Conservation (phyloP, 1,284 basidiomycete species). For the Irpex sp. region DNA sequence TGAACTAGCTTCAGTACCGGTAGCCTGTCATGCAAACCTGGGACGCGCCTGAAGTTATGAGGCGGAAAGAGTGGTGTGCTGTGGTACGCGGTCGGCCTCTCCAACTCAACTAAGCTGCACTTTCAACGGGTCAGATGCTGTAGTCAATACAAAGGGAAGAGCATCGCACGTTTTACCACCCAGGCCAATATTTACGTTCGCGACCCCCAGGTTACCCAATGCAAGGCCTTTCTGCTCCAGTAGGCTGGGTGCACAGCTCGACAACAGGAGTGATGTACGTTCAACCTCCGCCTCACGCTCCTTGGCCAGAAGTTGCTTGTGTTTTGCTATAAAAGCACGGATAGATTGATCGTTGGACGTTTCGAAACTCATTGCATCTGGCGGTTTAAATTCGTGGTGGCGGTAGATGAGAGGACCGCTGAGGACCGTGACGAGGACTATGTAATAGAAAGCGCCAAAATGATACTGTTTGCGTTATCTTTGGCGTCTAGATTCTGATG, state of each 20-base stretch:
- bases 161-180: conserved; percentile 83
- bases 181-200: conserved; percentile 73
- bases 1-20: conserved; percentile 11
- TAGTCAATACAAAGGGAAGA: not conserved
- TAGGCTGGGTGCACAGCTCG: conserved; percentile 80
- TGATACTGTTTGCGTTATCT: too few species aligned
- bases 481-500: not conserved
- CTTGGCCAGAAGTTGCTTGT: conserved; percentile 61
- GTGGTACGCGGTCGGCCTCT: conserved; percentile 81
- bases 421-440: too few species aligned
- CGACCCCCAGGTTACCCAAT: conserved; percentile 70
- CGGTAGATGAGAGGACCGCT: not conserved
- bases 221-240: conserved; percentile 88
- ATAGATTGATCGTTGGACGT: conserved; percentile 40
- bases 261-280: conserved; percentile 75
- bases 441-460: too few species aligned
- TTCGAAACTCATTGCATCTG: conserved; percentile 3
- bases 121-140: conserved; percentile 21
- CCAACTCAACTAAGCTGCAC: conserved; percentile 79
- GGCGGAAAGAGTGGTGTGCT: conserved; percentile 71
- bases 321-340: conserved; percentile 66
- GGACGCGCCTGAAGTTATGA: conserved; percentile 71
- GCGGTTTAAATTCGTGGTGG: not conserved
- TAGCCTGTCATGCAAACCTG: not conserved
- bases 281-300: conserved; percentile 86